Evolutionary conservation across 345 rosid genomes (phyloP).

Genomic region (Capsella bursapastoris): DNA sequence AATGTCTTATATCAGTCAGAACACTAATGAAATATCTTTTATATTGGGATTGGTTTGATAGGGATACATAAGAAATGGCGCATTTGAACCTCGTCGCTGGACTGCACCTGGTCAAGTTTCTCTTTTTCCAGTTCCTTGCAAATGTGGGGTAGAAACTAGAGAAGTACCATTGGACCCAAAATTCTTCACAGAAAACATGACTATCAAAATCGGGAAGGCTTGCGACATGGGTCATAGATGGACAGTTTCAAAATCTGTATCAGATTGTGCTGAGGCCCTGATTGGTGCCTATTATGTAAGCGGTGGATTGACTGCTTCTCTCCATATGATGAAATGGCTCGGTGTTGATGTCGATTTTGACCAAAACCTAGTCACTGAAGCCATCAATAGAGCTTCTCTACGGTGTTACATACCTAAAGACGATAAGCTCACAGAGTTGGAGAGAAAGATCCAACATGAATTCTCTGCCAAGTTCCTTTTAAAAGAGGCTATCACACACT

Average conservation of each 20-base stretch:
- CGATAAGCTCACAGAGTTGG: constrained; percentile 55
- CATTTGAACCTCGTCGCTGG: constrained; percentile 94
- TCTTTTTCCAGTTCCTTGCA: constrained; percentile 61
- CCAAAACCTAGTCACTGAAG: constrained; percentile 49
- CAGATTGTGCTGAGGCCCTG: constrained; percentile 88
- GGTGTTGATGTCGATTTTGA: constrained; percentile 65
- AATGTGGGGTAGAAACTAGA: constrained; percentile 61
- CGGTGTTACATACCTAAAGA: constrained; percentile 52
- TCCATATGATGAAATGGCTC: constrained; percentile 81
- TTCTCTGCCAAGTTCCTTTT: constrained; percentile 72
- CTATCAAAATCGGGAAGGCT: constrained; percentile 57
- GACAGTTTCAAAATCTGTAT: constrained; percentile 79
- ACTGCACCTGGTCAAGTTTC: constrained; percentile 82
- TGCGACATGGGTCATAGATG: constrained; percentile 91
- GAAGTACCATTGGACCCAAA: constrained; percentile 77
- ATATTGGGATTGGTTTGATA: constrained; percentile 38
- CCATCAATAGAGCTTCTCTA: constrained; percentile 55
- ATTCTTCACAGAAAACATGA: constrained; percentile 57
- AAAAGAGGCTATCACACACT: constrained; percentile 84
- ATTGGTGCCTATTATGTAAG: constrained; percentile 76
- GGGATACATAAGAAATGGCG: constrained; percentile 76
- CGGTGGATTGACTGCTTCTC: constrained; percentile 71
- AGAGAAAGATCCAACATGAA: constrained; percentile 64
- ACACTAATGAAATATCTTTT: not conserved
- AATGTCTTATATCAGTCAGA: constrained; percentile 15